Conservation (phyloP, 345 rosid genomes). For the Sonneratia caseolaris region DNA sequence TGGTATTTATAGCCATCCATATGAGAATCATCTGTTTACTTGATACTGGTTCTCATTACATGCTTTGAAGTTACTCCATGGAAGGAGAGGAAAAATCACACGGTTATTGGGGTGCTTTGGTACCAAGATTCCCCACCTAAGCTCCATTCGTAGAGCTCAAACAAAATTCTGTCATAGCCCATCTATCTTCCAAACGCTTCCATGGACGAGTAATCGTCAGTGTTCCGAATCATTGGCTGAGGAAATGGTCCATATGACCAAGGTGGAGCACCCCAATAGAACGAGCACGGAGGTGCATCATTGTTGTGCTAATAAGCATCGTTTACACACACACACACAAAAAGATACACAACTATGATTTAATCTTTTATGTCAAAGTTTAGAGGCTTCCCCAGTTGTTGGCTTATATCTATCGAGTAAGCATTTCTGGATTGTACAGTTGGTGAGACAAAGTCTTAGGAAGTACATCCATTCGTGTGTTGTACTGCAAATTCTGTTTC, state of each 20-base stretch:
- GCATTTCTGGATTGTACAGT: slow-evolving; percentile 24
- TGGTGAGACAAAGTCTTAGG: slow-evolving; percentile 12
- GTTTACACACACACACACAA: background rate
- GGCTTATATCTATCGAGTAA: slow-evolving; percentile 44
- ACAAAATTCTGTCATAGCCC: background rate
- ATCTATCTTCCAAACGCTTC: no score
- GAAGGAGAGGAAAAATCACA: background rate
- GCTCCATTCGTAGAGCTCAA: slow-evolving; percentile 1
- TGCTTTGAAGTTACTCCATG: slow-evolving; percentile 67
- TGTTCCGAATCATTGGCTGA: no score
- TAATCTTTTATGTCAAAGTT: background rate
- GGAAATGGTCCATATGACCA: no score
- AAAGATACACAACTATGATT: no score
- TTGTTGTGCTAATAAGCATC: no score
- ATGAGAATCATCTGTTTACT: background rate
- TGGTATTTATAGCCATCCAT: background rate
- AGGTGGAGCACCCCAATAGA: no score
- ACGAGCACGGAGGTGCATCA: no score
- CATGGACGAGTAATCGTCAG: no score
- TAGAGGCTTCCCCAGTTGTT: slow-evolving; percentile 19
- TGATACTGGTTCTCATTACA: background rate
- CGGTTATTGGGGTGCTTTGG: slow-evolving; percentile 24
- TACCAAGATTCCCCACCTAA: slow-evolving; percentile 33
- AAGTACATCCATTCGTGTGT: slow-evolving; percentile 8
- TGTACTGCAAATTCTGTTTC: slow-evolving; percentile 8